phyloP scores from a whole-genome alignment of 2,329 filamentous ascomycete species.

The Phyllosticta citriasiana region DNA sequence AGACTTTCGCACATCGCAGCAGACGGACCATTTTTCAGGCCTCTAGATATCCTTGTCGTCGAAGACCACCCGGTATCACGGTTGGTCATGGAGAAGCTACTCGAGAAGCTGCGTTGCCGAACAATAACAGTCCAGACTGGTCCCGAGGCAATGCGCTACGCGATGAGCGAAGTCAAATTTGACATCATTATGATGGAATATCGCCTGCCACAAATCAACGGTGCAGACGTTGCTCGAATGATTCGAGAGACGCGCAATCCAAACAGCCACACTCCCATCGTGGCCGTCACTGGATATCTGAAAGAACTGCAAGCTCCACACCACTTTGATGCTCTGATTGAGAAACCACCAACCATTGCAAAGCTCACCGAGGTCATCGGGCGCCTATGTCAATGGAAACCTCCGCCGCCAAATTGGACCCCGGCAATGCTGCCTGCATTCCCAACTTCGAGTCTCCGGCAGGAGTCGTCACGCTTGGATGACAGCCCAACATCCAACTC shows the following conservation, averaged over 20 bases:
- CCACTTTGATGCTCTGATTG: slow-evolving; percentile 89
- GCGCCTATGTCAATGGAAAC: slow-evolving; percentile 86
- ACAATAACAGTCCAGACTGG: slow-evolving; percentile 88
- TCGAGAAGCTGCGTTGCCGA: slow-evolving; percentile 90
- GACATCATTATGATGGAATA: slow-evolving; percentile 98
- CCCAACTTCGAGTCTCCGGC: slow-evolving; percentile 52
- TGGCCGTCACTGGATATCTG: slow-evolving; percentile 94
- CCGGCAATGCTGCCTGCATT: slow-evolving; percentile 33
- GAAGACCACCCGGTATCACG: slow-evolving; percentile 95
- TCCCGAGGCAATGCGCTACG: slow-evolving; percentile 83
- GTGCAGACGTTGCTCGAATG: slow-evolving; percentile 93
- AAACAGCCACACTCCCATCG: slow-evolving; percentile 88
- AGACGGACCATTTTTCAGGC: slow-evolving; percentile 77
- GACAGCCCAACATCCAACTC: slow-evolving; percentile 76
- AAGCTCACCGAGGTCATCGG: slow-evolving; percentile 85
- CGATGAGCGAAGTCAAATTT: slow-evolving; percentile 95
- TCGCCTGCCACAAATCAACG: slow-evolving; percentile 88
- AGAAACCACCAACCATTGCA: slow-evolving; percentile 89
- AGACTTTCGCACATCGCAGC: slow-evolving; percentile 84
- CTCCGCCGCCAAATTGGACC: slow-evolving; percentile 54
- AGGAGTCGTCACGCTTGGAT: slow-evolving; percentile 53
- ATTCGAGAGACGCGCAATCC: slow-evolving; percentile 93
- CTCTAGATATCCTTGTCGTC: slow-evolving; percentile 88
- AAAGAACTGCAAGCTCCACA: slow-evolving; percentile 93
- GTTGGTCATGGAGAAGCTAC: slow-evolving; percentile 96